These are phyloP conservation scores for Cyberlindnera euphorbiiphila DNA, from an alignment of 805 yeast genomes.

Conservation along the genomic window DNA sequence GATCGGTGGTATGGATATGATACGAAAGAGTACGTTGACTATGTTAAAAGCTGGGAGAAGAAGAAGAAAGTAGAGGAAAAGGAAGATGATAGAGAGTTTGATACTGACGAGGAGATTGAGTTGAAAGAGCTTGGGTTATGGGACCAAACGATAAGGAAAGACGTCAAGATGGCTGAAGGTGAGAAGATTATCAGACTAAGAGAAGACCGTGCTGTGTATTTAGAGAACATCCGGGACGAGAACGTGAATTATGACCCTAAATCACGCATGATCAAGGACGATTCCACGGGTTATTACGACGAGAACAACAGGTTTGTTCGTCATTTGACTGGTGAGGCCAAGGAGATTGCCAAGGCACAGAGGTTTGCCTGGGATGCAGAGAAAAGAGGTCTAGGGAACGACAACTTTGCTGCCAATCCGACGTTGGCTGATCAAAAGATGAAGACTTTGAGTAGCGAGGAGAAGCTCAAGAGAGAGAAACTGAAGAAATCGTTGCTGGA, in stretches of 20 bases:
- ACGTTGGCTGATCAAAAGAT: slow-evolving; percentile 39
- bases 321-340: slow-evolving; percentile 53
- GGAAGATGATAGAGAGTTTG: slow-evolving; percentile 21
- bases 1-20: slow-evolving; percentile 63
- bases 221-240: slow-evolving; percentile 43
- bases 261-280: slow-evolving; percentile 38
- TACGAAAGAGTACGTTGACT: slow-evolving; percentile 53
- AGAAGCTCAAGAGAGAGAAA: slow-evolving; percentile 27
- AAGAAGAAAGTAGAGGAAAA: slow-evolving; percentile 16
- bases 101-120: slow-evolving; percentile 43
- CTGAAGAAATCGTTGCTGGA: slow-evolving; percentile 26
- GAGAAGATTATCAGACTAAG: slow-evolving; percentile 55
- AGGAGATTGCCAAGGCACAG: slow-evolving; percentile 45
- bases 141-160: slow-evolving; percentile 15
- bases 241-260: slow-evolving; percentile 52
- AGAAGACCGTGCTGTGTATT: slow-evolving; percentile 73
- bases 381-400: slow-evolving; percentile 28
- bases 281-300: slow-evolving; percentile 31
- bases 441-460: slow-evolving; percentile 32
- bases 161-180: slow-evolving; percentile 33
- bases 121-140: slow-evolving; percentile 37
- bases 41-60: slow-evolving; percentile 44
- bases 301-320: slow-evolving; percentile 48
- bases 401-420: slow-evolving; percentile 40
- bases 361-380: slow-evolving; percentile 46